Base-by-base conservation (phyloP, 441 rosid species). In the Jatropha podagrica region DNA sequence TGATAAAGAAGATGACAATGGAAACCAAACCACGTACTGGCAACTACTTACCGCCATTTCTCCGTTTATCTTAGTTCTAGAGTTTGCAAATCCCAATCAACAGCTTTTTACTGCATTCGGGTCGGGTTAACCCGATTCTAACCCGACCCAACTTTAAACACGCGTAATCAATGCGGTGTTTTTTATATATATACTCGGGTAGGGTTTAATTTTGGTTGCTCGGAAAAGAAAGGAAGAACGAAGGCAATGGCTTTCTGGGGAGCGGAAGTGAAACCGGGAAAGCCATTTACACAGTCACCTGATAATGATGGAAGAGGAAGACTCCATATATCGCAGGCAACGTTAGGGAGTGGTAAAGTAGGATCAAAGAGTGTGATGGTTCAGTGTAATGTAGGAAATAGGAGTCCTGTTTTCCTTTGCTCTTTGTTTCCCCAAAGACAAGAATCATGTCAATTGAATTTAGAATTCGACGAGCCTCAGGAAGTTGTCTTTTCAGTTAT, bases 321-420 rank as follows among this genome's bases (percentile, higher is more conserved):
- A 80, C 91, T 90, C 61, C 98, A 88, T 77, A 83, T 90, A 67
- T 89, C 97, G 7, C 91, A 84, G 89, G 98, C 96, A 0, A 90
- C 97, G 2, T 64, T 94, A 74, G 98, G 94, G 65, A 74, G 44
- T 58, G 89, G 92, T 26, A 73, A 68, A n/a, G 80, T 71, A 56
- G 51, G 66, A 17, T 70, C 64, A 42, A 89, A 83, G 73, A 84
- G 88, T 64, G 74, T 88, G 32, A 32, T 2, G 65, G 88, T 92
- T 70, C 96, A 91, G 80, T 91, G 97, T 77, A 92, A 85, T 73
- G 88, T 89, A 51, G 98, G 98, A 73, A 80, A 83, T 65, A 88
- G 72, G 73, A 83, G 80, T 58, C 94, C 97, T 0, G 86, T 94
- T 66, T 85, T 85, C 38, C 80, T 94, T 1, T 92, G 97, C 64